Evolutionary conservation across 768 basidiomycete genomes (phyloP), one percentile per base, ranked within the genome.

Genomic region (Gyrodon lividus): DNA sequence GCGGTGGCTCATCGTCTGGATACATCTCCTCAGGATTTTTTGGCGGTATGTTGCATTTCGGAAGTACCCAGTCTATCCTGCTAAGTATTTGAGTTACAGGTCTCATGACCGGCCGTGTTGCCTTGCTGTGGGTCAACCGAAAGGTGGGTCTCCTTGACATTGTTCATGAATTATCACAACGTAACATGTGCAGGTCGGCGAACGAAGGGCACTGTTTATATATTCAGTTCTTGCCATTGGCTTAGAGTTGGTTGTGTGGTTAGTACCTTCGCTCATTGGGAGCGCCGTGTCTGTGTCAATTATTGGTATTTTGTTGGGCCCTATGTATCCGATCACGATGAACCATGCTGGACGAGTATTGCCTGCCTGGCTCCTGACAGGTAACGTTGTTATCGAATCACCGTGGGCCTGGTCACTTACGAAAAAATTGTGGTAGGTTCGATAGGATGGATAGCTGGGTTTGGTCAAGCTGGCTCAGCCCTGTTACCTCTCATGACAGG

Each of bases 401-500:
- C 20, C 20, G 20, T 2, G 41, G 19, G 10, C 4, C 14, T 31
- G 13, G 30, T 13, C 16, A 26, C 35, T 56, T 34, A 54, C 34
- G 7, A 6, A n/a, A 4, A 16, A 3, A 9, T 26, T 28, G 8
- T 19, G 42, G 26, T 76, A 40, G 80, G 77, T 20, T 76, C 82
- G 10, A 82, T 86, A 31, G 84, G 84, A 8, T 86, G 83, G 83
- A 82, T 85, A 26, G 81, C 82, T 6, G 81, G 80, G 4, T 77
- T 82, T 28, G 87, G 89, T 0, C 83, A 86, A 61, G 81, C 86
- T 3, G 89, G 89, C 16, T 82, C 82, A 37, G 88, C 88, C 0
- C 55, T 86, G 6, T 60, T 90, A 5, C 88, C 89, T 0, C 89
- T 91, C 58, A 75, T 89, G 54, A 85, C 85, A 1, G 87, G 88